Conservation (phyloP, 345 rosid genomes). For the Orychophragmus violaceus region DNA sequence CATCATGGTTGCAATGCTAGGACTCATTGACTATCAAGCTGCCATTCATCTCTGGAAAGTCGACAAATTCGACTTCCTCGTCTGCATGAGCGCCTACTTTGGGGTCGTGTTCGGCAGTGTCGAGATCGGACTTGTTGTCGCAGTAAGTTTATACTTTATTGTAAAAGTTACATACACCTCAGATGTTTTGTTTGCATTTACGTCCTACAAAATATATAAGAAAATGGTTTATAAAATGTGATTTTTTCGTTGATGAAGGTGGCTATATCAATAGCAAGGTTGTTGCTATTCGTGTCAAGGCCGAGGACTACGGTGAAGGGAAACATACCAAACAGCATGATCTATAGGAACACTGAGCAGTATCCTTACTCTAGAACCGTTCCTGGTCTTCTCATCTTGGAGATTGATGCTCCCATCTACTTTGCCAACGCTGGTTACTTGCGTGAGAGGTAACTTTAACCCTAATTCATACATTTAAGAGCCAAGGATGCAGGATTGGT, state of each 20-base stretch:
- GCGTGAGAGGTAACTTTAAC: constrained; percentile 66
- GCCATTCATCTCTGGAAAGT: constrained; percentile 77
- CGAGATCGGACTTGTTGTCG: constrained; percentile 65
- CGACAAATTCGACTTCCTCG: constrained; percentile 80
- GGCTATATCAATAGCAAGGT: constrained; percentile 55
- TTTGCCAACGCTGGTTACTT: constrained; percentile 87
- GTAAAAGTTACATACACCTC: not conserved
- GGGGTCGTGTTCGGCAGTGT: constrained; percentile 88
- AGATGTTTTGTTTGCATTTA: no score
- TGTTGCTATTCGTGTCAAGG: constrained; percentile 70
- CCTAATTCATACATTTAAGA: not conserved
- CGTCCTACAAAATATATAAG: not conserved
- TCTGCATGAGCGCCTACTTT: constrained; percentile 68
- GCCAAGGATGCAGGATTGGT: not conserved
- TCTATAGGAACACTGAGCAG: constrained; percentile 75
- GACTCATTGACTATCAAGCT: constrained; percentile 80
- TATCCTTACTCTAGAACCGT: constrained; percentile 53
- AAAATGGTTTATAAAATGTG: not conserved
- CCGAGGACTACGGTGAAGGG: constrained; percentile 69
- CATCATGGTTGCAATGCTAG: constrained; percentile 80
- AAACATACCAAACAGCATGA: constrained; percentile 70
- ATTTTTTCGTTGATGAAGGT: constrained; percentile 38
- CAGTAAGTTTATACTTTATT: constrained; percentile 39
- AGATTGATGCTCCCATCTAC: constrained; percentile 80
- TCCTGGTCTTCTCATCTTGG: constrained; percentile 76